A percentile compares a stretch with the other conserved stretches of the same genome.
Evolutionary conservation across 768 basidiomycete species (phyloP).

Genomic region (Cyclocybe cylindracea): DNA sequence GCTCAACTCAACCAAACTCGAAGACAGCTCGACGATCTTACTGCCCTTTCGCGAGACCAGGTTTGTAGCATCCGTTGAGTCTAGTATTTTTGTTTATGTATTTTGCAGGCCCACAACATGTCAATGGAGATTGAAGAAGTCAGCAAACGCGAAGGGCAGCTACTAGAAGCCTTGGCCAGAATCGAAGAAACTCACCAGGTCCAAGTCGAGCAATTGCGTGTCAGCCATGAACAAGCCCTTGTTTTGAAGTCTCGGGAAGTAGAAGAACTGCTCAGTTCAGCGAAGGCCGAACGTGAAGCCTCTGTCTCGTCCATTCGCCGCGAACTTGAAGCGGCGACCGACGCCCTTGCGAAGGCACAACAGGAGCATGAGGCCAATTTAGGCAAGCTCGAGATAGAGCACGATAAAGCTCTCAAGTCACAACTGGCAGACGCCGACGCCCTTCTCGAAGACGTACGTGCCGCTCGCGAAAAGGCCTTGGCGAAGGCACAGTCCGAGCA

Average conservation of each 20-base stretch:
- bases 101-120: constrained; percentile 75
- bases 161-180: constrained; percentile 50
- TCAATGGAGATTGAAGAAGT: constrained; percentile 78
- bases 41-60: constrained; percentile 82
- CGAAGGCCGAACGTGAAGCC: constrained; percentile 39
- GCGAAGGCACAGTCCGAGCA: constrained; percentile 54
- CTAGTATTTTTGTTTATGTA: not conserved
- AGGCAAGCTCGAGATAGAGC: constrained; percentile 54
- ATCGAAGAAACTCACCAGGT: constrained; percentile 51
- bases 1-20: constrained; percentile 67
- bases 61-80: constrained; percentile 39
- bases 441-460: constrained; percentile 44
- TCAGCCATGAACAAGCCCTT: constrained; percentile 37
- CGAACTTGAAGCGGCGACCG: constrained; percentile 45
- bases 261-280: constrained; percentile 44
- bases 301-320: constrained; percentile 37
- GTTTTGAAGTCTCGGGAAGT: constrained; percentile 38
- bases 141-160: constrained; percentile 54
- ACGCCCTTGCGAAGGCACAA: constrained; percentile 46
- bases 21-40: constrained; percentile 81
- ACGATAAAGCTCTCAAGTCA: constrained; percentile 52
- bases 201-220: constrained; percentile 49
- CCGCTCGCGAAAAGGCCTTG: constrained; percentile 56
- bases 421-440: constrained; percentile 57
- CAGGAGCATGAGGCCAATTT: constrained; percentile 63